A percentile compares a stretch with the other conserved stretches of the same genome.
phyloP scores from a whole-genome alignment of 148 eudicot species.

The Vaccinium macrocarpon region DNA sequence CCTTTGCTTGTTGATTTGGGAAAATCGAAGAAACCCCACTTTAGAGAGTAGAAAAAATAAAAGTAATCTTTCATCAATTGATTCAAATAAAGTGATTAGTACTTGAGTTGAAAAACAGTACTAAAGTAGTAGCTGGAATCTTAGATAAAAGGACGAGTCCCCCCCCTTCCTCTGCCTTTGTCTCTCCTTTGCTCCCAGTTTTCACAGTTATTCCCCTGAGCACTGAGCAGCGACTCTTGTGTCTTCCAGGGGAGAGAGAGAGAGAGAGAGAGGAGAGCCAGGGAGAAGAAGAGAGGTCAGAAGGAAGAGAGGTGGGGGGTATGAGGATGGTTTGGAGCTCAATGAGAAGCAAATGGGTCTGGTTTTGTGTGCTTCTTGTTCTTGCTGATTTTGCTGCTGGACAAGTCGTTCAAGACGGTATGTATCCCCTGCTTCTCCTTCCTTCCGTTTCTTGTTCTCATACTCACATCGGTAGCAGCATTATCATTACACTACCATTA shows the following conservation, averaged over 20 bases:
- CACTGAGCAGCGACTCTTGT: not conserved
- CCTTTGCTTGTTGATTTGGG: not conserved
- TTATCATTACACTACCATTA: no score
- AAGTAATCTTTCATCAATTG: slow-evolving; percentile 5
- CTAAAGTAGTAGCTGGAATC: slow-evolving; percentile 22
- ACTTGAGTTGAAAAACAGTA: not conserved
- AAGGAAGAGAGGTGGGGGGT: not conserved
- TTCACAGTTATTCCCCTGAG: not conserved
- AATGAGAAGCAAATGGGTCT: slow-evolving; percentile 26
- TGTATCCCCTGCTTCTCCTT: slow-evolving; percentile 11
- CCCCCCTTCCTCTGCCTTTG: not conserved
- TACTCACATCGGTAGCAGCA: not conserved
- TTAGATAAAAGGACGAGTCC: slow-evolving; percentile 24
- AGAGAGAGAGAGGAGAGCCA: not conserved
- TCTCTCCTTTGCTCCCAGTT: not conserved
- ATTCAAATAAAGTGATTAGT: not conserved
- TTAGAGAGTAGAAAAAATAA: not conserved
- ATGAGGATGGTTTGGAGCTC: slow-evolving; percentile 28
- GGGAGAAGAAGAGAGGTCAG: slow-evolving; percentile 1
- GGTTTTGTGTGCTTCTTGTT: slow-evolving; percentile 21
- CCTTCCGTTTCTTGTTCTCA: not conserved
- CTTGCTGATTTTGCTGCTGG: slow-evolving; percentile 19
- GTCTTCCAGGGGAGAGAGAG: not conserved
- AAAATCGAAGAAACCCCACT: not conserved
- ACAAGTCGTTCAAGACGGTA: slow-evolving; percentile 39